Percentiles rank a stretch among this genome's conserved stretches.
phyloP scores from a whole-genome alignment of 2,329 filamentous ascomycete species.

The Fusarium luffae region DNA sequence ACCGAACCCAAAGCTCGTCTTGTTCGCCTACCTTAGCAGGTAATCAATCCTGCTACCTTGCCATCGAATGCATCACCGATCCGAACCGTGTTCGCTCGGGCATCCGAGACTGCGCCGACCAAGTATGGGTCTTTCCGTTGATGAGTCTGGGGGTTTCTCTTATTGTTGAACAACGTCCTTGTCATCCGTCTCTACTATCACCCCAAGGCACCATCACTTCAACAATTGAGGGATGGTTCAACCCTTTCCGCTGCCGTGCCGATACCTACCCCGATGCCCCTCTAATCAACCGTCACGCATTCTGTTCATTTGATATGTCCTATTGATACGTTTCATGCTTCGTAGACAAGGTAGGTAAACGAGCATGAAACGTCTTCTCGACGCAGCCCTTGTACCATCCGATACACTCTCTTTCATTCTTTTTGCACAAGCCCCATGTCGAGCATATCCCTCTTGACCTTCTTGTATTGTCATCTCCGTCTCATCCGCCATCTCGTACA shows the following conservation, averaged over 20 bases:
- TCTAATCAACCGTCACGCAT: not conserved
- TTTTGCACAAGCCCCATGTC: not conserved
- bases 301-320: not conserved
- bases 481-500: not conserved
- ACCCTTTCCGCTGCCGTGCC: not conserved
- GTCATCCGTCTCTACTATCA: not conserved
- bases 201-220: not conserved
- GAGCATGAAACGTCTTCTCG: not conserved
- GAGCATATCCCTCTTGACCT: not conserved
- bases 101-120: conserved; percentile 34
- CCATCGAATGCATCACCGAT: conserved; percentile 1
- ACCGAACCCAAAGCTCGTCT: not conserved
- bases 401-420: conserved; percentile 1
- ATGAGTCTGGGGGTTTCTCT: conserved; percentile 12
- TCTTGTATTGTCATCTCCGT: not conserved
- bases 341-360: conserved; percentile 20
- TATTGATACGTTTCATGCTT: not conserved
- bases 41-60: conserved; percentile 4
- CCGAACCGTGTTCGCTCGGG: conserved; percentile 26
- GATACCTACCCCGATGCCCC: not conserved
- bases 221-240: not conserved
- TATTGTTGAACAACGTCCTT: not conserved
- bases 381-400: not conserved
- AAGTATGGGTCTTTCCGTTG: conserved; percentile 6
- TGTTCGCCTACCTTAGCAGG: not conserved